Evolutionary conservation across 495 filamentous ascomycete genomes (phyloP), one percentile per base, ranked within the genome.

Genomic region (Hyaloscypha bicolor): DNA sequence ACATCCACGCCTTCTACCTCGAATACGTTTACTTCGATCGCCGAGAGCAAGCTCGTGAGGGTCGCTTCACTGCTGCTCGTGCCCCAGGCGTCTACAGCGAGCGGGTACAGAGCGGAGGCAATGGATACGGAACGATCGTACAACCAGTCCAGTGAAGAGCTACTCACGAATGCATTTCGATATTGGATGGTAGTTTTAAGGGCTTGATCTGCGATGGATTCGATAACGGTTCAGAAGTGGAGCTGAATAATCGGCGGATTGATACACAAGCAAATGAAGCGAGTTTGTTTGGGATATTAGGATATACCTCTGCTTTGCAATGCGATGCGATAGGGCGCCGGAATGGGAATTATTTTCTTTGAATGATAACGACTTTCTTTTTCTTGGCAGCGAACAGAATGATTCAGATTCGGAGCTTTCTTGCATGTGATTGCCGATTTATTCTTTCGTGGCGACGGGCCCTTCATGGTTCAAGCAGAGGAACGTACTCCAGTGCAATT

Each of bases 1-100:
- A 95, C 70, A 86, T 97, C 37, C 94, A 97, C 74, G 94, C 92
- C 9, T 96, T 96, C 79, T 98, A 97, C 74, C 72, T 97, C 67
- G 88, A 94, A 78, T 97, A 93, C 72, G 84, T 96, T 62, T 97
- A 95, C 76, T 97, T 89, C 72, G 82, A 92, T 39, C 89, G 90
- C 25, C 82, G 83, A 58, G 86, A 91, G 55, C 82, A 87, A 68
- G 81, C 82, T 30, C 76, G 81, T 12, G 71, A 80, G 3, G 91
- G 90, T 4, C 74, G 80, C 2, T 74, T 83, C 48, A 75, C 79
- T 2, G 75, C 76, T 45, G 66, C 75, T 9, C 80, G 82, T 6
- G 92, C 91, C 0, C 89, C 92, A 0, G 90, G 91, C 16, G 87
- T 98, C 9, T 98, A 91, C 74, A 94, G 90, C 60, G 86, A 93